Evolutionary conservation across 371 early-diverging fungal genomes (phyloP).

Genomic region (Parasitella parasitica): DNA sequence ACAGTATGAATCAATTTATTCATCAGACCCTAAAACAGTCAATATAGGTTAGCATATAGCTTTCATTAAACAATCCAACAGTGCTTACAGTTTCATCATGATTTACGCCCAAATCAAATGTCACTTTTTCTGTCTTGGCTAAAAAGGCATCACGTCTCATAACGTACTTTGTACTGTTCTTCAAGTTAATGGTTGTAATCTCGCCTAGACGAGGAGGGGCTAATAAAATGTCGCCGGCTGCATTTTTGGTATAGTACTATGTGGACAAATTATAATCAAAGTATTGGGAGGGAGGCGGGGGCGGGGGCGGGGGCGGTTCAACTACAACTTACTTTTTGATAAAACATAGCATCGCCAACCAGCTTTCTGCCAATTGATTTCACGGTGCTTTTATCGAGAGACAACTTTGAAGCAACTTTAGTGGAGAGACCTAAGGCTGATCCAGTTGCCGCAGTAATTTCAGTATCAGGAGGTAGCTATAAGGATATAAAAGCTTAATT

Average conservation of each 20-base stretch:
- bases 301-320: no score
- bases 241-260: constrained; percentile 60
- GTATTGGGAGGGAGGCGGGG: no score
- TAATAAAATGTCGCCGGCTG: constrained; percentile 68
- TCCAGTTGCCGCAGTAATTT: constrained; percentile 63
- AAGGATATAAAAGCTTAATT: background rate
- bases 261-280: background rate
- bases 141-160: constrained; percentile 70
- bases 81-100: constrained; percentile 14
- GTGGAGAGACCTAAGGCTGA: constrained; percentile 63
- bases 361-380: constrained; percentile 53
- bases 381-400: constrained; percentile 49
- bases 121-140: constrained; percentile 66
- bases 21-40: constrained; percentile 52
- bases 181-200: constrained; percentile 62
- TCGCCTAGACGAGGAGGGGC: constrained; percentile 68
- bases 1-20: constrained; percentile 66
- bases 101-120: constrained; percentile 54
- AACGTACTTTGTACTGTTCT: constrained; percentile 62
- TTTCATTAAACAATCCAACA: no score
- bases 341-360: constrained; percentile 58
- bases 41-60: no score
- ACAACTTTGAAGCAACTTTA: constrained; percentile 51
- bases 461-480: constrained; percentile 61
- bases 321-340: constrained; percentile 55